These are phyloP conservation scores for Didymella keratinophila DNA, from an alignment of 2,329 filamentous ascomycete species.

Conservation along the genomic window DNA sequence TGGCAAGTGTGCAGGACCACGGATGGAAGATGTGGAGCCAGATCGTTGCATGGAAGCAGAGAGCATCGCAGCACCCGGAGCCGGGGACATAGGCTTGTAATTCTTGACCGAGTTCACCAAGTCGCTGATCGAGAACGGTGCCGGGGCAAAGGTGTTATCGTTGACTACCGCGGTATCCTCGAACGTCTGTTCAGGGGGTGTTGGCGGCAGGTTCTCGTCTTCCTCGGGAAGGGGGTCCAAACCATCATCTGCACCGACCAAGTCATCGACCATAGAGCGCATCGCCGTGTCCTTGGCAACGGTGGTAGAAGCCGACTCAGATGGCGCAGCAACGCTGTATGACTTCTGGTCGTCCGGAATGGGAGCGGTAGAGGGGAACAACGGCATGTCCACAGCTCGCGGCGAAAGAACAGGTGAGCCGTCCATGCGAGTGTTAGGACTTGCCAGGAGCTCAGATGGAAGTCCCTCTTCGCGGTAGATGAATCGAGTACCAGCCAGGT, in stretches of 20 bases:
- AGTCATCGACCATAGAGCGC: constrained; percentile 65
- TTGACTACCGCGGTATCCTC: constrained; percentile 50
- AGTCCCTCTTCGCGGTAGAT: constrained; percentile 62
- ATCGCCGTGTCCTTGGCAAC: constrained; percentile 58
- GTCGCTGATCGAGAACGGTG: constrained; percentile 46
- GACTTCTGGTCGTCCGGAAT: constrained; percentile 49
- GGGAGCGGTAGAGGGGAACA: constrained; percentile 38
- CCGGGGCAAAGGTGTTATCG: constrained; percentile 41
- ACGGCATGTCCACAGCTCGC: constrained; percentile 50
- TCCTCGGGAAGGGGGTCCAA: constrained; percentile 53
- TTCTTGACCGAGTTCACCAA: constrained; percentile 49
- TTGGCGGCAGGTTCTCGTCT: constrained; percentile 55
- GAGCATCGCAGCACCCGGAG: constrained; percentile 33
- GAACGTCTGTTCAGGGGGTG: constrained; percentile 56
- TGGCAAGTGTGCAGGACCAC: constrained; percentile 45
- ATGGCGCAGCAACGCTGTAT: constrained; percentile 47
- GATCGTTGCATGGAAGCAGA: constrained; percentile 47
- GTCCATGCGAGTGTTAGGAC: constrained; percentile 51
- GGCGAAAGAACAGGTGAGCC: constrained; percentile 50
- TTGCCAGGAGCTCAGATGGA: constrained; percentile 59
- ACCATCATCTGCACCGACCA: constrained; percentile 57
- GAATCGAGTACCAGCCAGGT: constrained; percentile 59
- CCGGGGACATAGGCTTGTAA: constrained; percentile 44
- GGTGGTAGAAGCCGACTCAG: constrained; percentile 59
- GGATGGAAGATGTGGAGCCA: constrained; percentile 46